Evolutionary conservation across 768 basidiomycete species (phyloP).

Genomic region (Phylloporus sp.): DNA sequence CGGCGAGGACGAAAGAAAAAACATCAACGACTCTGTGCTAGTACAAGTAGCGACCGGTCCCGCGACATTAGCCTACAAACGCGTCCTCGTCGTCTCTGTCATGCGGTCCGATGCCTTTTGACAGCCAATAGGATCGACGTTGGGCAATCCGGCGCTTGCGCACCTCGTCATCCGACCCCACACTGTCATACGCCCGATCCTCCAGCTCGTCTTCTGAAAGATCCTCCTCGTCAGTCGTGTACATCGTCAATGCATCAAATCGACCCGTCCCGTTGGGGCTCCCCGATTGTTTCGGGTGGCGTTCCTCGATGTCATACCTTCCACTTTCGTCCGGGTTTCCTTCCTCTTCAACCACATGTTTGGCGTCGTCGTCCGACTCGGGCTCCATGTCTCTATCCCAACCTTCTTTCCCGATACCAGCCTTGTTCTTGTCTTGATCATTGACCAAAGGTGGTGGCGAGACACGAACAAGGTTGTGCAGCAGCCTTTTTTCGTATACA

Average conservation of each 20-base stretch:
- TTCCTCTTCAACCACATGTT: slow-evolving; percentile 1
- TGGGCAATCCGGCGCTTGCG: slow-evolving; percentile 1
- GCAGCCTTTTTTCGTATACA: slow-evolving; percentile 50
- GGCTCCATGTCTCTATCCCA: slow-evolving; percentile 38
- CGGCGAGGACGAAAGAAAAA: background rate
- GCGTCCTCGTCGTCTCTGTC: slow-evolving; percentile 18
- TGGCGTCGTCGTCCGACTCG: slow-evolving; percentile 21
- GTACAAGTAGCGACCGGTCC: background rate
- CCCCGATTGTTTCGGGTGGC: slow-evolving; percentile 42
- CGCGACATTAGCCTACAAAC: too few species aligned
- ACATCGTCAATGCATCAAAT: slow-evolving; percentile 40
- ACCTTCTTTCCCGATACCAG: slow-evolving; percentile 32
- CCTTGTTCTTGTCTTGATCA: slow-evolving; percentile 3
- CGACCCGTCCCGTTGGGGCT: slow-evolving; percentile 35
- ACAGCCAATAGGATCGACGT: slow-evolving; percentile 54
- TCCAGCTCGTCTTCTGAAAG: slow-evolving; percentile 27
- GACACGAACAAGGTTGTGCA: slow-evolving; percentile 59
- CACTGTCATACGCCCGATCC: slow-evolving; percentile 22
- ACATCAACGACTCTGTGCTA: background rate
- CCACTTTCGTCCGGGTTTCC: slow-evolving; percentile 49
- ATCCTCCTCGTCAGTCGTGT: slow-evolving; percentile 45
- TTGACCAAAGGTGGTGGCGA: slow-evolving; percentile 12
- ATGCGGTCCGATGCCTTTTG: slow-evolving; percentile 41
- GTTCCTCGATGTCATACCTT: slow-evolving; percentile 49
- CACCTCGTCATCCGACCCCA: slow-evolving; percentile 23